phyloP scores from a whole-genome alignment of 2,329 filamentous ascomycete genomes.

The Lachnellula subtilissima region DNA sequence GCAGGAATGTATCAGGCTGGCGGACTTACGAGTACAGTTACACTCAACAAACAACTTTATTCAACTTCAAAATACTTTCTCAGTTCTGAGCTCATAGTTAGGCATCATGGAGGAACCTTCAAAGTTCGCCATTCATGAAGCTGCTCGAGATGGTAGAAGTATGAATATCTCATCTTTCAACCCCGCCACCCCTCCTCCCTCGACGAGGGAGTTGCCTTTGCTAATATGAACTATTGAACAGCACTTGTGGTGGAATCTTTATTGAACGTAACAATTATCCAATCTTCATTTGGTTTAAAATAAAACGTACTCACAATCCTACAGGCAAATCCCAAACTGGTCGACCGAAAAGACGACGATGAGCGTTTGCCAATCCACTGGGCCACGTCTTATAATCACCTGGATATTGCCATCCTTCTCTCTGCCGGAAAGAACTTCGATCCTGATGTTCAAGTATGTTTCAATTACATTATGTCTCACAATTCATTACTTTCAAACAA shows the following conservation, averaged over 20 bases:
- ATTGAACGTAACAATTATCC: constrained; percentile 50
- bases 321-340: constrained; percentile 75
- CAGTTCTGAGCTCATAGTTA: background rate
- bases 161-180: constrained; percentile 30
- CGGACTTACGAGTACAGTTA: constrained; percentile 6
- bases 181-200: constrained; percentile 4
- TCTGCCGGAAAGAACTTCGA: constrained; percentile 71
- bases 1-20: constrained; percentile 9
- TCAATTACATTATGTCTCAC: background rate
- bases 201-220: constrained; percentile 6
- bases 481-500: background rate
- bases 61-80: background rate
- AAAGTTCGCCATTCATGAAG: constrained; percentile 82
- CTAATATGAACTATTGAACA: constrained; percentile 35
- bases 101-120: constrained; percentile 38
- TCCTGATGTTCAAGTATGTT: constrained; percentile 66
- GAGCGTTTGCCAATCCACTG: constrained; percentile 90
- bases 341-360: constrained; percentile 71
- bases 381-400: constrained; percentile 79
- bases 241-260: constrained; percentile 69
- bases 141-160: constrained; percentile 81
- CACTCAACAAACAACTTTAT: background rate
- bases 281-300: background rate
- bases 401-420: constrained; percentile 69
- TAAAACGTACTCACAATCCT: constrained; percentile 4